Conservation (phyloP, 805 yeast species). For the Metschnikowia henanensis region DNA sequence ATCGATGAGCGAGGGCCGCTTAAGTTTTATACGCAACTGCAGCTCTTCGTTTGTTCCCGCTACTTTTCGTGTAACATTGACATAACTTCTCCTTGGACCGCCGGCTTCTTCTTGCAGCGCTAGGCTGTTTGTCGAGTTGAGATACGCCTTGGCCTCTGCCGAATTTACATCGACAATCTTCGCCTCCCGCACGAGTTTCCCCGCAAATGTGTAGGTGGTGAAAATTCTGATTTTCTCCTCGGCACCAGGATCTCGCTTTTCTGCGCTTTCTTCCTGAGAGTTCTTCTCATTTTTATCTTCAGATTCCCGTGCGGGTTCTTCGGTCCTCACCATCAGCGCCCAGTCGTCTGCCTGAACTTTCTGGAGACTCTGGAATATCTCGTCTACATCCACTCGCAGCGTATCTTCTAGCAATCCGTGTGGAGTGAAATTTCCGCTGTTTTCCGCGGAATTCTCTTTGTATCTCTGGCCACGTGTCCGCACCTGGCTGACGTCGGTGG, state of each 20-base stretch:
- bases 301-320: conserved; percentile 14
- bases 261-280: background rate
- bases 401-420: conserved; percentile 17
- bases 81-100: conserved; percentile 25
- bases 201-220: conserved; percentile 86
- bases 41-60: conserved; percentile 32
- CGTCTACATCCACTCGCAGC: conserved; percentile 31
- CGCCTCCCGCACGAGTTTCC: conserved; percentile 73
- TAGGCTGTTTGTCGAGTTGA: conserved; percentile 51
- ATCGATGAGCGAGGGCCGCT: conserved; percentile 74
- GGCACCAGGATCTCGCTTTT: background rate
- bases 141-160: conserved; percentile 84
- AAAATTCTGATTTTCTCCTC: conserved; percentile 59
- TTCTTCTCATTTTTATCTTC: background rate
- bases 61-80: conserved; percentile 34
- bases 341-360: conserved; percentile 14
- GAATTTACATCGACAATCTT: conserved; percentile 75
- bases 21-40: conserved; percentile 53
- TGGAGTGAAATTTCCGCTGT: background rate
- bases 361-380: conserved; percentile 26
- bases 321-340: conserved; percentile 12
- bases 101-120: conserved; percentile 12
- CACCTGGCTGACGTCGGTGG: conserved; percentile 54
- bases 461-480: conserved; percentile 67
- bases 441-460: conserved; percentile 30